Evolutionary conservation across 805 yeast genomes (phyloP).

Genomic region (Saccharomycopsis babjevae): DNA sequence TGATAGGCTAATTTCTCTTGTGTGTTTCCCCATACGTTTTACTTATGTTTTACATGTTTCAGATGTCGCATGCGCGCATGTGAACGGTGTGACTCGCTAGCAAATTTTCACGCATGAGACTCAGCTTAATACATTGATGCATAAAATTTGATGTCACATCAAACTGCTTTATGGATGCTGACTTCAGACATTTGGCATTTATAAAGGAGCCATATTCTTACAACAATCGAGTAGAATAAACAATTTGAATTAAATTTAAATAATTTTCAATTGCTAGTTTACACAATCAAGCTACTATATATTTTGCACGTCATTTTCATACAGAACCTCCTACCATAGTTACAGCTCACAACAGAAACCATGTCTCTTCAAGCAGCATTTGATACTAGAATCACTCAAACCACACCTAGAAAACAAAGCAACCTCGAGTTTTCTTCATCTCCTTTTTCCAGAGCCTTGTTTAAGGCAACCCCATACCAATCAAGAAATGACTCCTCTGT

Average conservation of each 20-base stretch:
- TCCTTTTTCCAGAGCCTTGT: neutral
- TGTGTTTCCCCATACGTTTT: neutral
- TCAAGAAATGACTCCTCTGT: slow-evolving; percentile 5
- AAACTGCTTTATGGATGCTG: neutral
- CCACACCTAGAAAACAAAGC: neutral
- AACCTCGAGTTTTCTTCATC: neutral
- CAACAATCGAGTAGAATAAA: neutral
- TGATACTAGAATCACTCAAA: neutral
- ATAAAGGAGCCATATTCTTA: neutral
- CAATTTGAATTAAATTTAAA: neutral
- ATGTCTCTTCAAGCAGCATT: neutral
- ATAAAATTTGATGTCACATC: neutral
- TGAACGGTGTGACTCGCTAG: neutral
- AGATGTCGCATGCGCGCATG: neutral
- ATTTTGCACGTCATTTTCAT: neutral
- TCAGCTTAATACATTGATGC: neutral
- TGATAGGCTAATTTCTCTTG: neutral
- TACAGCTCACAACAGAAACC: neutral
- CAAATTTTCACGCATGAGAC: neutral
- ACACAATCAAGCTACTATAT: neutral
- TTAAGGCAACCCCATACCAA: slow-evolving; percentile 1
- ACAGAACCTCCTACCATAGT: neutral
- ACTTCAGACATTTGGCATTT: neutral
- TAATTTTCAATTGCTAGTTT: neutral
- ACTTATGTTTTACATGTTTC: neutral